Evolutionary conservation across 2,329 filamentous ascomycete genomes (phyloP).

Genomic region (Beauveria pseudobassiana): DNA sequence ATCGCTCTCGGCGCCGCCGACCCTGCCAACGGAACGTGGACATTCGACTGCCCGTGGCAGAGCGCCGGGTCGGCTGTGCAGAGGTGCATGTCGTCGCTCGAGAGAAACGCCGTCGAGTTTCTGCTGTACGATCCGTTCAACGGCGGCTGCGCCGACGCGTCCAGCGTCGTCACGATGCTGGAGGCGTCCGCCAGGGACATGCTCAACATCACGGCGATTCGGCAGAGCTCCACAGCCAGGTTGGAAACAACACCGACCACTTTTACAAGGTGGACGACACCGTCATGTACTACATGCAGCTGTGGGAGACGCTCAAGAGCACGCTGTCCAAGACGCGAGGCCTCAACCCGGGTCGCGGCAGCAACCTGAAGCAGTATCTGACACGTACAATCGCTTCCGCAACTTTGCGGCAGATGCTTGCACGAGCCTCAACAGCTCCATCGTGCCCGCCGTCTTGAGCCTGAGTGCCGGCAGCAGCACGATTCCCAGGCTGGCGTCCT

Average conservation of each 20-base stretch:
- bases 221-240: conserved; percentile 20
- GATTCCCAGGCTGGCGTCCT: conserved; percentile 22
- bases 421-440: conserved; percentile 23
- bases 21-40: conserved; percentile 21
- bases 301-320: conserved; percentile 25
- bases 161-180: conserved; percentile 28
- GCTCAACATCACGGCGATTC: conserved; percentile 20
- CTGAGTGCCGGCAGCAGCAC: conserved; percentile 24
- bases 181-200: conserved; percentile 22
- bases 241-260: conserved; percentile 16
- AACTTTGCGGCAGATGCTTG: conserved; percentile 27
- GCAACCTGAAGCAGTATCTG: conserved; percentile 25
- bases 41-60: conserved; percentile 30
- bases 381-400: conserved; percentile 23
- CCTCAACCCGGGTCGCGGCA: conserved; percentile 12
- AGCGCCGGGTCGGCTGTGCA: conserved; percentile 21
- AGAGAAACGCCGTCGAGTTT: conserved; percentile 25
- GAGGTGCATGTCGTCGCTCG: conserved; percentile 25
- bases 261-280: conserved; percentile 19
- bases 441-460: conserved; percentile 26
- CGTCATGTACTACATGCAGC: conserved; percentile 21
- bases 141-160: conserved; percentile 27
- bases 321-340: conserved; percentile 21
- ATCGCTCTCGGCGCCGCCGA: conserved; percentile 21
- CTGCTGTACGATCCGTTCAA: conserved; percentile 28